Conservation (phyloP, 306 rosid species). For the Herpetospermum pedunculosum region DNA sequence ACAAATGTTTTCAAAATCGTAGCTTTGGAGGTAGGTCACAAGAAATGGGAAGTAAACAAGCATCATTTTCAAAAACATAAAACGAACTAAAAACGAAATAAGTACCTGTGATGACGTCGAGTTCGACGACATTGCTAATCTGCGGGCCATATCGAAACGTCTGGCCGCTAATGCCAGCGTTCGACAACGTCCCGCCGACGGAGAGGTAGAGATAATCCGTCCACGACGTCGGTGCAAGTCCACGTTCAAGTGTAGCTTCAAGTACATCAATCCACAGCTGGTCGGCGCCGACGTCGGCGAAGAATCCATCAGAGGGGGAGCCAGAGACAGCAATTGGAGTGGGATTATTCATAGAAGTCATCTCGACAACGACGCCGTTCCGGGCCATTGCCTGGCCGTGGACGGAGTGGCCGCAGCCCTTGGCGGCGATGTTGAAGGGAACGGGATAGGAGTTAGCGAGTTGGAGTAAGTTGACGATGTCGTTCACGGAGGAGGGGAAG, state of each 20-base stretch:
- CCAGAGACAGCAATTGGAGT: constrained; percentile 8
- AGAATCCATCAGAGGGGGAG: constrained; percentile 11
- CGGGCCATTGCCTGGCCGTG: constrained; percentile 56
- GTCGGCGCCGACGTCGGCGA: constrained; percentile 71
- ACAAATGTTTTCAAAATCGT: too few species aligned
- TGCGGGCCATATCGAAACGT: constrained; percentile 71
- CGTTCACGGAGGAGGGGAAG: constrained; percentile 36
- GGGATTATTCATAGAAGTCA: constrained; percentile 28
- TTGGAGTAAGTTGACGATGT: constrained; percentile 27
- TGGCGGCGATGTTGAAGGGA: constrained; percentile 31
- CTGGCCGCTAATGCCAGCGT: constrained; percentile 89
- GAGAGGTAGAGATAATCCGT: constrained; percentile 64
- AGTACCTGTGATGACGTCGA: constrained; percentile 59
- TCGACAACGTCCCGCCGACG: constrained; percentile 82
- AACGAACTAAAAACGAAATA: too few species aligned
- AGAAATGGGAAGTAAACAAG: too few species aligned
- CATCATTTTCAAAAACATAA: too few species aligned
- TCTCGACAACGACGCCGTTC: constrained; percentile 60
- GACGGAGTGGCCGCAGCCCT: constrained; percentile 70
- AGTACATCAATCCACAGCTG: constrained; percentile 70
- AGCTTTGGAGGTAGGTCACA: too few species aligned
- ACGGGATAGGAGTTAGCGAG: constrained; percentile 24
- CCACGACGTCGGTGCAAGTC: constrained; percentile 63
- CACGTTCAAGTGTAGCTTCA: constrained; percentile 34
- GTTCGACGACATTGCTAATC: constrained; percentile 46